phyloP scores from a whole-genome alignment of 2,329 filamentous ascomycete genomes.

The Alternaria alternata region DNA sequence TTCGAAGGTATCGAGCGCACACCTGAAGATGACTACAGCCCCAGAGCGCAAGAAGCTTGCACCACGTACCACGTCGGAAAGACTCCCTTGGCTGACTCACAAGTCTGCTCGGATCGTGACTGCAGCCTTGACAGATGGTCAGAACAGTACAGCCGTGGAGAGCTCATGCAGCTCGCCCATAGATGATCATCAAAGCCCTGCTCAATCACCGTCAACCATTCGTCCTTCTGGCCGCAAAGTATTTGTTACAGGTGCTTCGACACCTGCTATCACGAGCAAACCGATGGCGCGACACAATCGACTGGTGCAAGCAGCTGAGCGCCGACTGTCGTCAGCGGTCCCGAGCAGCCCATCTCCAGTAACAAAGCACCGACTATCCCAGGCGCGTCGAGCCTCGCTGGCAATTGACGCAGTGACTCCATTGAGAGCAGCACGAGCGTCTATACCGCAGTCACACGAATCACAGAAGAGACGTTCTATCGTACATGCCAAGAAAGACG shows the following conservation, averaged over 20 bases:
- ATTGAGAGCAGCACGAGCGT: constrained; percentile 5
- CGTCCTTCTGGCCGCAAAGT: constrained; percentile 9
- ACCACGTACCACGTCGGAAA: constrained; percentile 24
- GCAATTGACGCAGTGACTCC: constrained; percentile 10
- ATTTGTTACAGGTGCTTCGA: background rate
- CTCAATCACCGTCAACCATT: constrained; percentile 12
- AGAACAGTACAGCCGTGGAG: background rate
- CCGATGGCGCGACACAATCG: constrained; percentile 16
- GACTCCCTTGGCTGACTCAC: constrained; percentile 44
- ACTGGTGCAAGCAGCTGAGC: constrained; percentile 9
- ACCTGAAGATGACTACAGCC: background rate
- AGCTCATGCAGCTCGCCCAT: constrained; percentile 8
- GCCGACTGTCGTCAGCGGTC: constrained; percentile 9
- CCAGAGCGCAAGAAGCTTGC: constrained; percentile 19
- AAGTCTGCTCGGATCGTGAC: constrained; percentile 20
- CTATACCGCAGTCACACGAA: constrained; percentile 20
- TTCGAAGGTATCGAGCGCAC: background rate
- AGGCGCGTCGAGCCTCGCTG: constrained; percentile 17
- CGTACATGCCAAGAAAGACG: constrained; percentile 18
- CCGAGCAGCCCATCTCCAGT: constrained; percentile 28
- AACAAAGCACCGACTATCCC: constrained; percentile 24
- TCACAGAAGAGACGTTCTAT: constrained; percentile 25
- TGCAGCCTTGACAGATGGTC: constrained; percentile 4
- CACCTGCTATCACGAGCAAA: constrained; percentile 2
- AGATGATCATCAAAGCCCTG: constrained; percentile 9